Percentiles rank a stretch among this genome's conserved stretches.
phyloP scores from a whole-genome alignment of 2,329 filamentous ascomycete species.

The Pseudocercospora eumusae region DNA sequence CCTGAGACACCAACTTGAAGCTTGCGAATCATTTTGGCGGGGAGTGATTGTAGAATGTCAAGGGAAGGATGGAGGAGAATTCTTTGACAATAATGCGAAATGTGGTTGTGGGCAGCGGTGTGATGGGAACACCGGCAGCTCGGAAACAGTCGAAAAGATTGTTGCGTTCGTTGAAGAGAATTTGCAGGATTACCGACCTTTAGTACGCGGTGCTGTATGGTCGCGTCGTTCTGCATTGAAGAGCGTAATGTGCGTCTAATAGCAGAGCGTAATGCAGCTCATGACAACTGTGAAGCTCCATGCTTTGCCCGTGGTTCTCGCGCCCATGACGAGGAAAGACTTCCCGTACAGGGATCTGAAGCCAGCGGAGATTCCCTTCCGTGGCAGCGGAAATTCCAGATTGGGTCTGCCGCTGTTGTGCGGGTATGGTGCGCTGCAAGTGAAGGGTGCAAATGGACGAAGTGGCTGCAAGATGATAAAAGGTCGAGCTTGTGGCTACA shows the following conservation, averaged over 20 bases:
- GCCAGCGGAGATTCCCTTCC: background rate
- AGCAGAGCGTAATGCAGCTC: slow-evolving; percentile 13
- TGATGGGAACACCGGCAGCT: background rate
- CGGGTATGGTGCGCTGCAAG: background rate
- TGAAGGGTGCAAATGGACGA: background rate
- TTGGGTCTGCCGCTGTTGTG: background rate
- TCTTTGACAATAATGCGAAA: background rate
- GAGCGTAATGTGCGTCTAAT: slow-evolving; percentile 18
- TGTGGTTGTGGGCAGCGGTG: slow-evolving; percentile 5
- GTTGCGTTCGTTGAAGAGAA: background rate
- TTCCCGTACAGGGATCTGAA: background rate
- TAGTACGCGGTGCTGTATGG: too few relatives aligned
- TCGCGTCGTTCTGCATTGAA: too few relatives aligned
- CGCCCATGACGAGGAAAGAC: slow-evolving; percentile 9
- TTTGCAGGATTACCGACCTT: slow-evolving; percentile 6
- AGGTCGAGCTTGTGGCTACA: background rate
- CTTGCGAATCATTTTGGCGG: slow-evolving; percentile 39
- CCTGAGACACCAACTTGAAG: slow-evolving; percentile 50
- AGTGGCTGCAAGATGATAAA: background rate
- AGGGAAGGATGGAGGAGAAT: background rate
- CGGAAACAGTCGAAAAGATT: slow-evolving; percentile 9
- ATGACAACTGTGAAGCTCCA: slow-evolving; percentile 13
- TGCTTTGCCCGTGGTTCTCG: slow-evolving; percentile 5
- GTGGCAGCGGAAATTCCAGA: background rate
- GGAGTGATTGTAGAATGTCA: background rate